Base-by-base conservation (phyloP, 495 filamentous ascomycete genomes). In the Penicillium parvum region DNA sequence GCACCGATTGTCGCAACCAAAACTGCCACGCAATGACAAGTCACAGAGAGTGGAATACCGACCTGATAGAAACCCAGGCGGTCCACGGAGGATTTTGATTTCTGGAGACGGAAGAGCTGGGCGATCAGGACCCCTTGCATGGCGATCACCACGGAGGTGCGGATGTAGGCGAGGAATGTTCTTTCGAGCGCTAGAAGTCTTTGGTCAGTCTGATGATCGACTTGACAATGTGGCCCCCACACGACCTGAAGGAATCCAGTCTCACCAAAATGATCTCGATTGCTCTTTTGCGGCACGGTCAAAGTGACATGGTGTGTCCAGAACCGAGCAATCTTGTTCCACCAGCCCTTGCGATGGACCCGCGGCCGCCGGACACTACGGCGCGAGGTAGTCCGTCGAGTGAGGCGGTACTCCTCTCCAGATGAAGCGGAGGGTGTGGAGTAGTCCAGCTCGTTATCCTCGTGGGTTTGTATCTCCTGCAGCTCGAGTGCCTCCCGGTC, bases 81-180 rank as follows among this genome's bases (percentile, higher is more conserved):
- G 32, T 49, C 16, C 1, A 47, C 40, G 0, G 45, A 11, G 1
- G 47, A 49, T 4, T 54, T 23, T 11, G 69, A 60, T 65, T 76
- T 75, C 50, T 86, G 81, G 3, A 90, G 73, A 39, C 79, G 71
- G 53, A 83, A 85, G 5, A 89, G 75, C 55, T 90, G 85, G 0
- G 85, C 78, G 26, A 84, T 70, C 17, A 81, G 52, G 5, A 82
- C 77, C 30, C 81, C 78, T 37, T 81, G 68, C 63, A 90, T 82
- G 4, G 85, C 76, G 16, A 91, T 66, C 5, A 78, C 68, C 17
- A 85, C 60, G 0, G 84, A 85, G 6, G 85, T 89, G 37, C 86
- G 81, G 29, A 88, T 72, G 63, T 90, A 90, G 36, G 73, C 80
- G 32, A 91, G 79, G 58, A 85, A 91, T 23, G 85, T 92, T 43